Base-by-base conservation (phyloP, 768 basidiomycete genomes). In the Hygrocybe coccinea region DNA sequence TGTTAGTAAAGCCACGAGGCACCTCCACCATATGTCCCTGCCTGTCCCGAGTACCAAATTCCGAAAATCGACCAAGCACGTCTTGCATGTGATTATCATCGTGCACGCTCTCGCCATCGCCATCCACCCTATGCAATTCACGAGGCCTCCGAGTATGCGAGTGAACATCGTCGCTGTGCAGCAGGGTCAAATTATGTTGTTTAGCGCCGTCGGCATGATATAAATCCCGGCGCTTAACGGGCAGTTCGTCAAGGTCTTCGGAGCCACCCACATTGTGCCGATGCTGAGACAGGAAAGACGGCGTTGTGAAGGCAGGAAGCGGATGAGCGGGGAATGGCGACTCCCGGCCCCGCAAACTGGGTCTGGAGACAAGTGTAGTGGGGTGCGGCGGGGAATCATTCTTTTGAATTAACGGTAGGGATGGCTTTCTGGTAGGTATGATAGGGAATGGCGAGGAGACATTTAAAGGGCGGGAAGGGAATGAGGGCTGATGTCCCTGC, bases 301-400 rank as follows among this genome's bases (percentile, higher is more conserved):
- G 8, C 29, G 29, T 8, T 8, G 29, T 8, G 29, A 59, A 35
- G 48, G 66, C 48, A 56, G 71, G 54, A n/a, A 79, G 58, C 17
- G 79, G 79, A 9, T 67, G 68, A n/a, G 72, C 50, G 21, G 82
- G 81, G 68, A 83, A 82, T 0, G 82, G 80, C 12, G 73, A 59
- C 60, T 79, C 76, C 37, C 74, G 73, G 11, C 81, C 82, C 14
- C 82, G 71, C 56, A 29, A 29, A 29, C 29, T 29, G 29, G 29
- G 29, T 29, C 29, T 29, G 8, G 29, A 29, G 4, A 29, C 29
- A 8, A 29, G 3, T 29, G 29, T 29, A 29, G 29, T 29, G 29
- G 29, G 8, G 29, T 3, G 29, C 29, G 29, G 29, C 29, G 29
- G 8, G 29, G 29, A 8, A 29, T 29, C 29, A 29, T 29, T 29